Conservation (phyloP, 805 yeast genomes). For the Sungouiozyma intestinalis region DNA sequence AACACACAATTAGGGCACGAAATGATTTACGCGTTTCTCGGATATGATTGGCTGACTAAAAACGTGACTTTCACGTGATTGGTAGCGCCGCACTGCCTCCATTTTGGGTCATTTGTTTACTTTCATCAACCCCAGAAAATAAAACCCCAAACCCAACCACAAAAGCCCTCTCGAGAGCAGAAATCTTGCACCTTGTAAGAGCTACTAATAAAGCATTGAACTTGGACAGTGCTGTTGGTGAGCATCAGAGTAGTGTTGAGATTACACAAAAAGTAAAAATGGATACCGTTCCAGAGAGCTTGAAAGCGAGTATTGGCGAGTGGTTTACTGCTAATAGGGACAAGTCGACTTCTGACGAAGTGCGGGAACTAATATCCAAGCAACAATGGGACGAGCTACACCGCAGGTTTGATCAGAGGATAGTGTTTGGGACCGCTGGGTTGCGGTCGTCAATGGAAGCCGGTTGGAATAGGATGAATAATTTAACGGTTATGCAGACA, state of each 20-base stretch:
- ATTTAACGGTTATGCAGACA: conserved; percentile 80
- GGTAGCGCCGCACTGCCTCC: background rate
- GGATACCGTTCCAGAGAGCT: background rate
- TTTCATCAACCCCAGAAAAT: no score
- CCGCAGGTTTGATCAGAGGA: conserved; percentile 43
- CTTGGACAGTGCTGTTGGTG: no score
- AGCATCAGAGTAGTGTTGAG: no score
- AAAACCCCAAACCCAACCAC: no score
- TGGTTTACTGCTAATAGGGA: conserved; percentile 30
- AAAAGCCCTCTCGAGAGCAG: no score
- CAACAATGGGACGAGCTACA: conserved; percentile 38
- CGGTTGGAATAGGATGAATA: conserved; percentile 83
- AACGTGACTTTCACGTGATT: background rate
- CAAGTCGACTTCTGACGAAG: conserved; percentile 45
- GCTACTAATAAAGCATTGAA: no score
- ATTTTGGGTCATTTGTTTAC: background rate
- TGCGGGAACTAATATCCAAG: conserved; percentile 33
- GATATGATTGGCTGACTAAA: background rate
- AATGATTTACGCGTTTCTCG: background rate
- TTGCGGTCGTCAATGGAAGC: conserved; percentile 82
- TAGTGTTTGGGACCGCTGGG: conserved; percentile 90
- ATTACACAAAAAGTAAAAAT: no score
- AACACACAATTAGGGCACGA: no score
- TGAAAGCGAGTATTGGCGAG: conserved; percentile 9
- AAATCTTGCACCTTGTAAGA: no score